Conservation (phyloP, 176 grass and related monocot genomes). For the Carex littledalei region DNA sequence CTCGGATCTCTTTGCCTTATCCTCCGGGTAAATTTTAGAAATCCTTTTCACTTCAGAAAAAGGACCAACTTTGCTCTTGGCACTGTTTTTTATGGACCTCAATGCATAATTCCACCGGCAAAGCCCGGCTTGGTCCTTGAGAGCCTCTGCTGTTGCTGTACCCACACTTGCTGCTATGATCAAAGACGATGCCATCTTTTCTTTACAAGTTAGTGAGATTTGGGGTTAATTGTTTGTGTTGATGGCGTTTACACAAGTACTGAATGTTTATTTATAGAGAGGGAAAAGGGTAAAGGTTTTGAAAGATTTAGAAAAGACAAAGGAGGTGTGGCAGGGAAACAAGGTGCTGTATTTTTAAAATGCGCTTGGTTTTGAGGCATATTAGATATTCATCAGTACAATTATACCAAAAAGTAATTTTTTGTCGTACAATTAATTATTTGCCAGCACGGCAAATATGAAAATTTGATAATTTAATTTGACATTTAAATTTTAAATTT, state of each 20-base stretch:
- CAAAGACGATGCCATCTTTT: slow-evolving; percentile 44
- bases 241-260: not conserved
- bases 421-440: not conserved
- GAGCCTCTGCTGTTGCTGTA: slow-evolving; percentile 44
- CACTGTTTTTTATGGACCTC: slow-evolving; percentile 27
- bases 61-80: slow-evolving; percentile 17
- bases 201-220: slow-evolving; percentile 3
- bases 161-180: slow-evolving; percentile 47
- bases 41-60: slow-evolving; percentile 23
- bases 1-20: slow-evolving; percentile 25
- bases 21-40: not conserved
- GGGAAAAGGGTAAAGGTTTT: not conserved
- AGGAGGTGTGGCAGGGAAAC: not conserved
- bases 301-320: not conserved
- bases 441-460: not conserved
- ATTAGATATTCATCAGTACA: not conserved
- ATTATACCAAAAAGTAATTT: not conserved
- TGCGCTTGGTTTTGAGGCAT: not conserved
- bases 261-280: not conserved
- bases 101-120: slow-evolving; percentile 69
- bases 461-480: not conserved
- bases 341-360: not conserved
- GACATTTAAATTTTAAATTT: too few relatives aligned
- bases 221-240: not conserved
- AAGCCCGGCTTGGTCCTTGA: slow-evolving; percentile 57